Base-by-base conservation (phyloP, 495 filamentous ascomycete genomes). In the Podospora appendiculata region DNA sequence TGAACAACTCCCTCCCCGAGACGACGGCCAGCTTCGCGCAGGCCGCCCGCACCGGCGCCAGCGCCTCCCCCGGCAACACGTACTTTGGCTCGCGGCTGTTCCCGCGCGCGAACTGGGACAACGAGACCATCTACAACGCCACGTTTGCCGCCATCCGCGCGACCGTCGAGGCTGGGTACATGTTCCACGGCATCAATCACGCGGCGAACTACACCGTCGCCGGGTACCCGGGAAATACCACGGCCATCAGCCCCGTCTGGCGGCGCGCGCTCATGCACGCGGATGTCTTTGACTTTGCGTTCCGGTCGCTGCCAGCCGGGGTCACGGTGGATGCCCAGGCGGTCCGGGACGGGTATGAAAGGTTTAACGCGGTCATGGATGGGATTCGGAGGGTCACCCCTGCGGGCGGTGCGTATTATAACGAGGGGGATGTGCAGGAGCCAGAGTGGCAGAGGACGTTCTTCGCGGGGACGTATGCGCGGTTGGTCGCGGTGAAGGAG, bases 391-490 rank as follows among this genome's bases (percentile, higher is more conserved):
- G 16, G 11, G 60, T 60, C 10, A 62, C 69, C 25, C 69, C 67
- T 6, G 61, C 54, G 0, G 61, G 66, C 6, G 75, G 74, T 11
- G 56, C 65, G 16, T 79, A 77, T 52, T 44, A 73, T 45, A 77
- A 76, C 47, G 74, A 79, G 57, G 76, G 63, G 8, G 77, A 82
- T 59, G 69, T 75, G 17, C 57, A 69, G 19, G 79, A 84, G 62
- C 79, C 81, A 6, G 56, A 78, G 43, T 84, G 79, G 75, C 75
- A 84, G 64, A 60, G 71, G 60, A 68, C 72, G 1, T 84, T 82
- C 65, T 85, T 74, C 54, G 80, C 79, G 2, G 45, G 14, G 13
- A 70, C 77, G 43, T 86, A 86, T 57, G 53, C 48, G n/a, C 64
- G 73, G 3, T 59, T 84, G 47, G 58, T 73, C 13, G 32, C 60